Evolutionary conservation across 2,329 filamentous ascomycete species (phyloP), one percentile per base, ranked within the genome.

Genomic region (Fusarium sp.): DNA sequence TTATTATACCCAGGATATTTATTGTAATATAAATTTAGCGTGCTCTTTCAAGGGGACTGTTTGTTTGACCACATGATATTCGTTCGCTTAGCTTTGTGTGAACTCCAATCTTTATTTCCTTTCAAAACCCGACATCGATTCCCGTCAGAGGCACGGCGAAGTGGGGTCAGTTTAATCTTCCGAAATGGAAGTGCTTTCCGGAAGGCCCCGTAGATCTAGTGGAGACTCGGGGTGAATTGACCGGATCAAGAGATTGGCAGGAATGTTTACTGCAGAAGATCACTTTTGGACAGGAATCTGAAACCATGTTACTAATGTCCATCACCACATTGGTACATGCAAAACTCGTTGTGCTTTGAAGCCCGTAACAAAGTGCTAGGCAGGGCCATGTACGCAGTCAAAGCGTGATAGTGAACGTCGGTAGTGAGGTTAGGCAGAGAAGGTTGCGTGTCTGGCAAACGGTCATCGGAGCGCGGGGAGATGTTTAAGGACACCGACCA

Each of bases 1-100:
- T 49, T 49, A 34, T 67, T 52, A 58, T 57, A 73, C 63, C 65
- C 48, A 49, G 58, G n/a, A 45, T 43, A 50, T 59, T 65, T 44
- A 56, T 51, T 72, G 62, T 72, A 75, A 51, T 46, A 67, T 67
- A 63, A 68, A 72, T 63, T 60, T 50, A 75, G 28, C 54, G n/a
- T 41, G 21, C 58, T 58, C 57, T 53, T 53, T 7, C n/a, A 42
- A 14, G 21, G 59, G 59, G 61, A 58, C 41, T 53, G 26, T 44
- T 59, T 58, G 30, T 39, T 34, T 43, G 30, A 48, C 19, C 11
- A 42, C 21, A 30, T 25, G 5, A 16, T n/a, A 18, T 18, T 10
- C 26, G 14, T 10, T 41, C n/a, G 14, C 18, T 28, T 48, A 26
- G 30, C 18, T 31, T 5, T 18, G n/a, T 28, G 21, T 49, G n/a